phyloP scores from a whole-genome alignment of 1,139 yeast genomes.

The Kodamaea anthophila region DNA sequence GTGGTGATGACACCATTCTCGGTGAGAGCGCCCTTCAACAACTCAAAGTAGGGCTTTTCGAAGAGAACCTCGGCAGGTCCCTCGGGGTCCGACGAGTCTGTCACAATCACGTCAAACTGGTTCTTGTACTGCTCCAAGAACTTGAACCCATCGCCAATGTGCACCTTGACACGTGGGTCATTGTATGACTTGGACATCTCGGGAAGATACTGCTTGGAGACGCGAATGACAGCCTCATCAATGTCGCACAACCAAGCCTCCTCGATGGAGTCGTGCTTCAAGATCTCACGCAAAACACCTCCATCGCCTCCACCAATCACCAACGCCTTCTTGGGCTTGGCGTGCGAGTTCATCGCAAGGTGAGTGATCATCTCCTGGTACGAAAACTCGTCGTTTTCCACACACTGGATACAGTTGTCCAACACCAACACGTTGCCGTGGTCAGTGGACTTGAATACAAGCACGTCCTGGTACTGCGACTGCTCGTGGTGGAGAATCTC shows the following conservation, averaged over 20 bases:
- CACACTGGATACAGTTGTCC: slow-evolving; percentile 87
- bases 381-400: slow-evolving; percentile 91
- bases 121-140: slow-evolving; percentile 66
- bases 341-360: slow-evolving; percentile 83
- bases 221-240: slow-evolving; percentile 82
- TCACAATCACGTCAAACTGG: slow-evolving; percentile 82
- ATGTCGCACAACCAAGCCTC: slow-evolving; percentile 88
- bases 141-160: slow-evolving; percentile 90
- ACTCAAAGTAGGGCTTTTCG: slow-evolving; percentile 79
- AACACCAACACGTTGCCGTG: slow-evolving; percentile 89
- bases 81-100: slow-evolving; percentile 95
- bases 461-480: slow-evolving; percentile 73
- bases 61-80: slow-evolving; percentile 91
- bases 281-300: slow-evolving; percentile 88
- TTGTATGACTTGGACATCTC: slow-evolving; percentile 73
- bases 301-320: slow-evolving; percentile 98
- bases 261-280: slow-evolving; percentile 78
- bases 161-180: slow-evolving; percentile 77
- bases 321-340: slow-evolving; percentile 81
- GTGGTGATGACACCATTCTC: slow-evolving; percentile 86
- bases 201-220: slow-evolving; percentile 78
- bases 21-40: slow-evolving; percentile 73
- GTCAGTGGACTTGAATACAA: slow-evolving; percentile 80
- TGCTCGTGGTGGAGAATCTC: slow-evolving; percentile 73
- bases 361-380: slow-evolving; percentile 96